Conservation (phyloP, 2,329 filamentous ascomycete species). For the Alternaria brassicae region DNA sequence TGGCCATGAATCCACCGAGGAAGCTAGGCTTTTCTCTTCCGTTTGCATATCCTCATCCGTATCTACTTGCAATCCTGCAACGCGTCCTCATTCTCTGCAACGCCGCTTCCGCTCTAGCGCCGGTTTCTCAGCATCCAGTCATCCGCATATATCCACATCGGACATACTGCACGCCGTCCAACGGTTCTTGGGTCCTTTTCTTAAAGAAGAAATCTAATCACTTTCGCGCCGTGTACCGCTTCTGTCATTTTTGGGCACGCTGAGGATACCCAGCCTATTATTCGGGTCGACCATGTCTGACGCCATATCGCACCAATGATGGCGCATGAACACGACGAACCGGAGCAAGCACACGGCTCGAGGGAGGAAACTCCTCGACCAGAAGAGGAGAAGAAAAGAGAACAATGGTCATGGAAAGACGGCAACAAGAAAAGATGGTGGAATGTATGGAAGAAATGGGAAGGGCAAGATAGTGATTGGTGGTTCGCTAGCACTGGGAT, state of each 20-base stretch:
- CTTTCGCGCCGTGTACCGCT: not conserved
- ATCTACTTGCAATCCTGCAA: not conserved
- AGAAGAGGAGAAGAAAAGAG: not conserved
- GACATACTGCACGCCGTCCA: not conserved
- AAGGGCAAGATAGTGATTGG: slow-evolving; percentile 41
- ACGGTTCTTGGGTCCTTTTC: too few species aligned
- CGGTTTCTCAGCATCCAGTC: slow-evolving; percentile 27
- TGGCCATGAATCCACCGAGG: not conserved
- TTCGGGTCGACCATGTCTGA: not conserved
- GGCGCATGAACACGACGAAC: slow-evolving; percentile 6
- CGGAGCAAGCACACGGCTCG: not conserved
- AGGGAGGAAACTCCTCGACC: not conserved
- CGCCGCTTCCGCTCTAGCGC: slow-evolving; percentile 17
- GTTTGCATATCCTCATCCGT: not conserved
- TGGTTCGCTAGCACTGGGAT: slow-evolving; percentile 51
- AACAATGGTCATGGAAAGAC: not conserved
- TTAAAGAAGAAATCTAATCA: not conserved
- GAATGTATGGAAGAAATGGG: slow-evolving; percentile 22
- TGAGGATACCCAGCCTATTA: not conserved
- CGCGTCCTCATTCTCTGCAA: slow-evolving; percentile 1
- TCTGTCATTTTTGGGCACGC: too few species aligned
- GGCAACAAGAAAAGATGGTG: slow-evolving; percentile 14
- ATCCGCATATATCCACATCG: not conserved
- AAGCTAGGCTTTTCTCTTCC: not conserved
- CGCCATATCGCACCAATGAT: slow-evolving; percentile 3